Evolutionary conservation across 164 flowering plant genomes (phyloP).

Genomic region (Magnolia officinalis): DNA sequence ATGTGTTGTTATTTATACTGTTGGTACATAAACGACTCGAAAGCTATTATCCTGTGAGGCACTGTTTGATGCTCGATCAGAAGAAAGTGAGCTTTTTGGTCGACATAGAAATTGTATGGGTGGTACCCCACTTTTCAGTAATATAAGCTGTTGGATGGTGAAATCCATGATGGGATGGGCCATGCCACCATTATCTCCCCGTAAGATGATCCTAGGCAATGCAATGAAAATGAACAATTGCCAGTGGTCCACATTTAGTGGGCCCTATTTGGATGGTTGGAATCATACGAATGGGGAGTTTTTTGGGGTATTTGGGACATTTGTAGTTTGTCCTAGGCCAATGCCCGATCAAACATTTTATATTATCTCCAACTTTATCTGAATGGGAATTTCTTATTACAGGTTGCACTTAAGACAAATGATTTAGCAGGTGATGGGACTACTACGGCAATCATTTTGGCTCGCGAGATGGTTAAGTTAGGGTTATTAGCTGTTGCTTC

Average conservation of each 20-base stretch:
- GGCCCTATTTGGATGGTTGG: neutral
- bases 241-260: neutral
- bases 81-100: too few species aligned
- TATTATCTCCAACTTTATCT: neutral
- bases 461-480: conserved; percentile 66
- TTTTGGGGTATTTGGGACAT: neutral
- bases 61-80: too few species aligned
- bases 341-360: neutral
- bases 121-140: neutral
- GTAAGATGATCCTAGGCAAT: neutral
- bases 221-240: neutral
- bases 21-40: neutral
- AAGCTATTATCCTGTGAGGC: too few species aligned
- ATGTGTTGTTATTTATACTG: neutral
- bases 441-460: conserved; percentile 86
- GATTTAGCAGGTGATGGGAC: conserved; percentile 95
- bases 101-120: too few species aligned
- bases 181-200: neutral
- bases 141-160: neutral
- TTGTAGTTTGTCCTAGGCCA: too few species aligned
- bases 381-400: conserved; percentile 1
- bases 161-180: neutral
- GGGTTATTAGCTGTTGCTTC: conserved; percentile 71
- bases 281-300: neutral
- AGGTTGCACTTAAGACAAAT: conserved; percentile 89